Evolutionary conservation across 768 basidiomycete species (phyloP).

Genomic region (Peribolospora baueri): DNA sequence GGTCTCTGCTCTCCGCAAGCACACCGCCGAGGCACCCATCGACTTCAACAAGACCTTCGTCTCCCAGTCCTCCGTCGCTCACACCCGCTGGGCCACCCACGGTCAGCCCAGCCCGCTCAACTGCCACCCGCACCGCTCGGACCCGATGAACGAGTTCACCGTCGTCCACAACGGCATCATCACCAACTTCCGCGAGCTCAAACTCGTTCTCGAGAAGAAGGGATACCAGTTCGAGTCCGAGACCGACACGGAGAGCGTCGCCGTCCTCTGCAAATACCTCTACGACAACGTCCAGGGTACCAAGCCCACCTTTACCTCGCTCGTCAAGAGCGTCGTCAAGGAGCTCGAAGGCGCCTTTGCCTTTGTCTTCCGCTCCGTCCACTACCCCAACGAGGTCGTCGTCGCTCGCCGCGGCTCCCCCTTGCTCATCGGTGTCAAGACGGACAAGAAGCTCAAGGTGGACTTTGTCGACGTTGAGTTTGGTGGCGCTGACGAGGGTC

Average conservation of each 20-base stretch:
- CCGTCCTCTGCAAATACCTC: constrained; percentile 84
- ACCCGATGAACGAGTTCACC: constrained; percentile 52
- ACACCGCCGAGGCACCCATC: constrained; percentile 45
- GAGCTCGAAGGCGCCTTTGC: constrained; percentile 98
- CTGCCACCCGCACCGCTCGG: constrained; percentile 84
- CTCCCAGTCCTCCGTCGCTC: constrained; percentile 85
- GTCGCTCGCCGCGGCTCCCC: constrained; percentile 93
- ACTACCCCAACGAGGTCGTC: constrained; percentile 89
- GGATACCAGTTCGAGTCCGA: constrained; percentile 86
- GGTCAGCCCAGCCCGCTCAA: constrained; percentile 67
- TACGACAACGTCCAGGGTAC: constrained; percentile 79
- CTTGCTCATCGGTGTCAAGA: constrained; percentile 91
- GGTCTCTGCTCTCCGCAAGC: constrained; percentile 72
- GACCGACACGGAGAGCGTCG: constrained; percentile 93
- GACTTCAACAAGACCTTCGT: constrained; percentile 44
- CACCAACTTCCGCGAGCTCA: constrained; percentile 71
- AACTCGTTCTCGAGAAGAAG: constrained; percentile 78
- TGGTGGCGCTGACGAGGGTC: constrained; percentile 35
- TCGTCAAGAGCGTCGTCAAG: constrained; percentile 86
- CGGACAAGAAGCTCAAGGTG: constrained; percentile 97
- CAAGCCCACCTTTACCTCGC: constrained; percentile 60
- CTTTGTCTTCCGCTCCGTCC: constrained; percentile 89
- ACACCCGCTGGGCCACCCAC: constrained; percentile 98
- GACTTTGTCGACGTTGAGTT: constrained; percentile 99
- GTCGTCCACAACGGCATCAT: constrained; percentile 98